Conservation (phyloP, 352 stramenopile species). For the Phytophthora sojae region DNA sequence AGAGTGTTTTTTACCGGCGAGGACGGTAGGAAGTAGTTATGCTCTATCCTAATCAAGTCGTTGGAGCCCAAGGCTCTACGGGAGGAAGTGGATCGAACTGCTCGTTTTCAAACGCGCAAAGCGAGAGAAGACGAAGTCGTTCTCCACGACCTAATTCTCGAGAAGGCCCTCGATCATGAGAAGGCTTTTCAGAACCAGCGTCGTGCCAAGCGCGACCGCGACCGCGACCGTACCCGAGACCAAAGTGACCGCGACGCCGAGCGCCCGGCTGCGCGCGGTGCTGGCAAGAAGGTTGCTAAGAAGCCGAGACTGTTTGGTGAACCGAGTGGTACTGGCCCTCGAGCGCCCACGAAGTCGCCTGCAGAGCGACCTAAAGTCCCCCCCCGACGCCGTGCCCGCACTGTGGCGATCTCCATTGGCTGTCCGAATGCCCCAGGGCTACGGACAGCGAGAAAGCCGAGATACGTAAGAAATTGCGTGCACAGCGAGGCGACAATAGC, state of each 20-base stretch:
- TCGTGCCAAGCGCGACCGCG: background rate
- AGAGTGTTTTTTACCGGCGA: background rate
- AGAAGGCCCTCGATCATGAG: constrained; percentile 2
- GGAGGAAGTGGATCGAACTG: background rate
- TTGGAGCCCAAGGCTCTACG: constrained; percentile 4
- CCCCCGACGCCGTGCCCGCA: background rate
- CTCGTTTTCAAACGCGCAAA: constrained; percentile 4
- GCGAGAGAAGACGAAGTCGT: background rate
- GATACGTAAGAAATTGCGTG: background rate
- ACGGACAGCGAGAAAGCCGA: background rate
- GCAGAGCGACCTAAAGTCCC: background rate
- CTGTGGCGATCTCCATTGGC: background rate
- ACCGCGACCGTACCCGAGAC: background rate
- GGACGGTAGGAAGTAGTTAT: constrained; percentile 1
- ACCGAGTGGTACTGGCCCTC: background rate
- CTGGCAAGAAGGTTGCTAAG: background rate
- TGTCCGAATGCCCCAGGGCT: background rate
- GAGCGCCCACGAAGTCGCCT: background rate
- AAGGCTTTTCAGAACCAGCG: constrained; percentile 1
- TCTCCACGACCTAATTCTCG: background rate
- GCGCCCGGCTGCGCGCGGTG: too few relatives aligned
- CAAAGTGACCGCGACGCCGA: too few relatives aligned
- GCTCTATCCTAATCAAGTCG: background rate
- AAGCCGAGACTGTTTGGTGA: background rate
- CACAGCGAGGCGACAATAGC: background rate